These are phyloP conservation scores for Saturnispora sanitii DNA, from an alignment of 805 yeast species.

Conservation along the genomic window DNA sequence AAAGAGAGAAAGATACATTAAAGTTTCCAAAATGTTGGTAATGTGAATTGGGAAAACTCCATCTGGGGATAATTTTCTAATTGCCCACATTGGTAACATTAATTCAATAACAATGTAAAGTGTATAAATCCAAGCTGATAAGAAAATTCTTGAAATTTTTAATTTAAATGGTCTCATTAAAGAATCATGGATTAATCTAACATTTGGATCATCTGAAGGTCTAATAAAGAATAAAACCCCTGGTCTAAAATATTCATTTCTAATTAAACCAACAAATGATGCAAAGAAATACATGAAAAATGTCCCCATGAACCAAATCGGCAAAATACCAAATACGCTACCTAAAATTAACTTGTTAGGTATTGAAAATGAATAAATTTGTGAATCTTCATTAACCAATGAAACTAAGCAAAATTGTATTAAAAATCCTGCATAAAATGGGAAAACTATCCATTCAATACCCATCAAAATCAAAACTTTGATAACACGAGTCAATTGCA, in stretches of 20 bases:
- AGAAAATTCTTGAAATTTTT: conserved; percentile 62
- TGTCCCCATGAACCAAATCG: conserved; percentile 65
- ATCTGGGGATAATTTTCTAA: conserved; percentile 31
- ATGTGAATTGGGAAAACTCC: conserved; percentile 21
- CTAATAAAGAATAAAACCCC: conserved; percentile 89
- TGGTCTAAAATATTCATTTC: conserved; percentile 62
- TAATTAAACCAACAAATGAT: conserved; percentile 71
- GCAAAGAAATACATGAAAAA: conserved; percentile 83
- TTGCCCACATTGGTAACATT: conserved; percentile 48
- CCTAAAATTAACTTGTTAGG: conserved; percentile 2
- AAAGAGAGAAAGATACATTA: conserved; percentile 7
- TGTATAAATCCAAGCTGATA: conserved; percentile 69
- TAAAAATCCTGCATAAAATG: conserved; percentile 74
- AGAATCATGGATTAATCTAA: conserved; percentile 79
- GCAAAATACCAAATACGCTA: conserved; percentile 1
- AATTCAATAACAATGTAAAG: conserved; percentile 65
- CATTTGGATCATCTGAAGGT: conserved; percentile 90
- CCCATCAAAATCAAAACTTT: conserved; percentile 70
- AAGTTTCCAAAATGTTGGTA: conserved; percentile 5
- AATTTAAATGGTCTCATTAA: conserved; percentile 62
- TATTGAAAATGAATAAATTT: conserved; percentile 12
- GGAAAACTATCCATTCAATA: conserved; percentile 77
- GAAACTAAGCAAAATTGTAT: conserved; percentile 64
- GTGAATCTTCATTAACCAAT: conserved; percentile 27
- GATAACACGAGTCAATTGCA: conserved; percentile 49